phyloP scores from a whole-genome alignment of 208 protist species.

The Angomonas ambiguus region DNA sequence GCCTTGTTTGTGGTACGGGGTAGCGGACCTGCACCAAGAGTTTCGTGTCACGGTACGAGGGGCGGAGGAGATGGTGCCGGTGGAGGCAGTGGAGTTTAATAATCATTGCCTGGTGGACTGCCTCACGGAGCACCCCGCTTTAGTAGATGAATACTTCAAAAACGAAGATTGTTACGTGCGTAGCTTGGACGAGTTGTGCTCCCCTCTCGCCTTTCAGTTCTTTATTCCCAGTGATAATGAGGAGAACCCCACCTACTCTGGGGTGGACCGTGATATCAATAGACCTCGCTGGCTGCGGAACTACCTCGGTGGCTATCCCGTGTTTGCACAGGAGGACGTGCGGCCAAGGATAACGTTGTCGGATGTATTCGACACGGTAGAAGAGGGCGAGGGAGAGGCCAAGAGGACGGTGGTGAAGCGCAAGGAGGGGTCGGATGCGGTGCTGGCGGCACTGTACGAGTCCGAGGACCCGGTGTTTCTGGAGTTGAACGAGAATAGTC shows the following conservation, averaged over 20 bases:
- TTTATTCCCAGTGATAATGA: neutral
- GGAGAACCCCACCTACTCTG: neutral
- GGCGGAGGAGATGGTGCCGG: neutral
- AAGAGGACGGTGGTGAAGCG: conserved; percentile 12
- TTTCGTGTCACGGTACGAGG: neutral
- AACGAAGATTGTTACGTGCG: conserved; percentile 1
- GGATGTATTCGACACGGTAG: neutral
- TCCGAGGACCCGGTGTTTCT: neutral
- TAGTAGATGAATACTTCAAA: neutral
- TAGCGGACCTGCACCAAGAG: neutral
- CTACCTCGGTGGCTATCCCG: conserved; percentile 17
- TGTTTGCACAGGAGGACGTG: conserved; percentile 20
- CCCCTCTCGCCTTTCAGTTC: neutral
- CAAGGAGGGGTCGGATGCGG: neutral
- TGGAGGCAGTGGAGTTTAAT: neutral
- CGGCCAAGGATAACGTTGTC: neutral
- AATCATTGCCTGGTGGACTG: neutral
- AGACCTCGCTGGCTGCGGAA: neutral
- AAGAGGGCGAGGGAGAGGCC: too few species aligned
- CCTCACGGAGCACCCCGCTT: neutral
- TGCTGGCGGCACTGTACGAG: neutral
- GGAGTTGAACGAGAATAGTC: conserved; percentile 8
- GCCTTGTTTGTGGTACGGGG: neutral
- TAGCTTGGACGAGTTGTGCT: neutral
- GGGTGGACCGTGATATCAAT: neutral